These are phyloP conservation scores for Microdochium nivale DNA, from an alignment of 2,329 filamentous ascomycete species.

Conservation along the genomic window DNA sequence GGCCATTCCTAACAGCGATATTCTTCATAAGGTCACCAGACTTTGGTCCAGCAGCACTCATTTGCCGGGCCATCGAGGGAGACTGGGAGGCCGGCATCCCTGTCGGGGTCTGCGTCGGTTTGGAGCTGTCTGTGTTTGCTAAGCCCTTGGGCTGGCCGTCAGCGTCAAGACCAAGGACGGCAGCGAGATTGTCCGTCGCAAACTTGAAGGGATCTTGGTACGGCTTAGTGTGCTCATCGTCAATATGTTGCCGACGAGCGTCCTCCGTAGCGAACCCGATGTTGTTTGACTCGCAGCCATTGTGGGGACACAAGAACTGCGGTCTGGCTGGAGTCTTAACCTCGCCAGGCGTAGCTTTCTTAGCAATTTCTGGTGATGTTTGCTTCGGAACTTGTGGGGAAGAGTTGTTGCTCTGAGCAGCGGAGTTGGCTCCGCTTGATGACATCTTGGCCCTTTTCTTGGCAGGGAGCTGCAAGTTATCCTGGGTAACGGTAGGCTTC, in stretches of 20 bases:
- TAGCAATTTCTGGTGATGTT: slow-evolving; percentile 35
- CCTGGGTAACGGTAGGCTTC: slow-evolving; percentile 41
- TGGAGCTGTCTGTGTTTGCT: slow-evolving; percentile 14
- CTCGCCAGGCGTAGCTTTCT: slow-evolving; percentile 21
- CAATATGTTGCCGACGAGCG: slow-evolving; percentile 39
- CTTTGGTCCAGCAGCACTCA: slow-evolving; percentile 34
- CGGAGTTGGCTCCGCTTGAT: slow-evolving; percentile 21
- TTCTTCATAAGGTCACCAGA: slow-evolving; percentile 19
- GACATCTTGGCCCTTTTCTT: slow-evolving; percentile 46
- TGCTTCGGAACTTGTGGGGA: slow-evolving; percentile 41
- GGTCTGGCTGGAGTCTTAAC: slow-evolving; percentile 28
- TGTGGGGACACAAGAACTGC: slow-evolving; percentile 41
- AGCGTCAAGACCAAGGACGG: slow-evolving; percentile 40
- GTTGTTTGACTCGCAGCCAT: slow-evolving; percentile 42
- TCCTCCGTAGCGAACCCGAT: slow-evolving; percentile 46
- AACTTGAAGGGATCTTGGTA: slow-evolving; percentile 46
- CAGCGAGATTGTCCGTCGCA: slow-evolving; percentile 37
- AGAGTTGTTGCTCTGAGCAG: slow-evolving; percentile 29
- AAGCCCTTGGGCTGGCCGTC: slow-evolving; percentile 34
- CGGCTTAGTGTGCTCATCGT: slow-evolving; percentile 53
- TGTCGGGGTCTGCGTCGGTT: slow-evolving; percentile 20
- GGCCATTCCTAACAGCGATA: slow-evolving; percentile 12
- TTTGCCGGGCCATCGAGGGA: slow-evolving; percentile 41
- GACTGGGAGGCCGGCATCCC: slow-evolving; percentile 43
- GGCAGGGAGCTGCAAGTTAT: slow-evolving; percentile 46